phyloP scores from a whole-genome alignment of 805 yeast species.

The Schwanniomyces vanrijiae region DNA sequence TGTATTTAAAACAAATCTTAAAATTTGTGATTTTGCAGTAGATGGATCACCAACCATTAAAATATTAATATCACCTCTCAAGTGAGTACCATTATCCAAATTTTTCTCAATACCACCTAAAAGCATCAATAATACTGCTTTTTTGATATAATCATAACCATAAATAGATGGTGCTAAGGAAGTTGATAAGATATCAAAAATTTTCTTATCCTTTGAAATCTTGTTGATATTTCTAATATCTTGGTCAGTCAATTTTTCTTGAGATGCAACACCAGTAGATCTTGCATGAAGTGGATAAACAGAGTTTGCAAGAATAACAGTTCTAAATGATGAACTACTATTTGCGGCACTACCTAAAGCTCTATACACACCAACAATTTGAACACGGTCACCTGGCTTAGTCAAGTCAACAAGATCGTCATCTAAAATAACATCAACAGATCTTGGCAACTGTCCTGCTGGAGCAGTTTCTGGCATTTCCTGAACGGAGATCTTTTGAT shows the following conservation, averaged over 20 bases:
- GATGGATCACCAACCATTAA: slow-evolving; percentile 99
- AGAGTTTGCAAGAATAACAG: slow-evolving; percentile 85
- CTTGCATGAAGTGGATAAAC: slow-evolving; percentile 86
- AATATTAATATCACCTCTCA: slow-evolving; percentile 96
- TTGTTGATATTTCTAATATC: slow-evolving; percentile 87
- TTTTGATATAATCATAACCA: slow-evolving; percentile 88
- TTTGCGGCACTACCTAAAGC: slow-evolving; percentile 75
- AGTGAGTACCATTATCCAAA: slow-evolving; percentile 90
- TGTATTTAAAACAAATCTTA: slow-evolving; percentile 90
- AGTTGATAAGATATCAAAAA: slow-evolving; percentile 76
- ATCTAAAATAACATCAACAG: slow-evolving; percentile 88
- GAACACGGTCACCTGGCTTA: slow-evolving; percentile 96
- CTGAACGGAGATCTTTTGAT: slow-evolving; percentile 89
- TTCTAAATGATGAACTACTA: slow-evolving; percentile 69
- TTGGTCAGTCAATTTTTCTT: slow-evolving; percentile 66
- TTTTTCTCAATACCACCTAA: slow-evolving; percentile 95
- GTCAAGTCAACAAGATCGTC: slow-evolving; percentile 90
- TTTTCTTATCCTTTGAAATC: slow-evolving; percentile 65
- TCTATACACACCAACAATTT: slow-evolving; percentile 89
- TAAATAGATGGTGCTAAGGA: slow-evolving; percentile 95
- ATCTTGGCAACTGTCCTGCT: slow-evolving; percentile 94
- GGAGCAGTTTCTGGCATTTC: slow-evolving; percentile 99
- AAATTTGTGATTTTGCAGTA: slow-evolving; percentile 95
- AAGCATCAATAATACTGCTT: slow-evolving; percentile 86
- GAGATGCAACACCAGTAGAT: slow-evolving; percentile 79